Evolutionary conservation across 1,284 basidiomycete genomes (phyloP).

Genomic region (Leccinum griseonigrum): DNA sequence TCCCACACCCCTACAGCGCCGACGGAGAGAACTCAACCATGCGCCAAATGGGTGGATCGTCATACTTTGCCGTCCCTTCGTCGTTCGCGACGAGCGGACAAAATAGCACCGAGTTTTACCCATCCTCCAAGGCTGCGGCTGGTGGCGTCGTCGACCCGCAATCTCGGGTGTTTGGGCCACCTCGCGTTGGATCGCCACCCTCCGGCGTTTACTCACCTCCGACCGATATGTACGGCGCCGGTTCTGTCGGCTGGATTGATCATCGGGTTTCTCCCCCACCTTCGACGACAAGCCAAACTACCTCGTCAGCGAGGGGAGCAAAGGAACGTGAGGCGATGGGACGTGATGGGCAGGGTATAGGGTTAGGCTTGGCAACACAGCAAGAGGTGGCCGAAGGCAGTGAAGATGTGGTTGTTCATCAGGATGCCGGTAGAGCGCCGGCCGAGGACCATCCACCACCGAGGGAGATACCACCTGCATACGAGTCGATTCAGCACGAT

Average conservation of each 20-base stretch:
- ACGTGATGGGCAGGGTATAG: constrained; percentile 14
- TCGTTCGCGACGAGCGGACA: constrained; percentile 5
- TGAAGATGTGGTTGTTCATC: constrained; percentile 30
- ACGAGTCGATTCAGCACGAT: constrained; percentile 30
- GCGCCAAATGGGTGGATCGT: constrained; percentile 23
- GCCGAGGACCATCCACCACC: constrained; percentile 17
- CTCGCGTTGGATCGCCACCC: constrained; percentile 1
- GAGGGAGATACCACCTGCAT: constrained; percentile 32
- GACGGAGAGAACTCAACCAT: constrained; percentile 22
- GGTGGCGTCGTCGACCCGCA: background rate
- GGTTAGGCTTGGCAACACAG: constrained; percentile 24
- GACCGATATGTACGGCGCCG: constrained; percentile 13
- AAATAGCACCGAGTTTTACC: constrained; percentile 11
- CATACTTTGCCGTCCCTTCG: constrained; percentile 6
- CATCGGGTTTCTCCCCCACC: constrained; percentile 20
- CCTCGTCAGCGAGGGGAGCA: constrained; percentile 11
- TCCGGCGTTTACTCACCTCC: constrained; percentile 9
- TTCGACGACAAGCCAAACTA: constrained; percentile 19
- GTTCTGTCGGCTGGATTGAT: constrained; percentile 20
- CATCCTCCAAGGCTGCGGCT: background rate
- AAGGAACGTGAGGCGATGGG: constrained; percentile 21
- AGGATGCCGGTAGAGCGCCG: constrained; percentile 29
- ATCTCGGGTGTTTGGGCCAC: constrained; percentile 6
- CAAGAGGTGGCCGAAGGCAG: constrained; percentile 25
- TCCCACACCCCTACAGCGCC: constrained; percentile 12